phyloP scores from a whole-genome alignment of 441 rosid genomes.

The Raphanus hybrid region DNA sequence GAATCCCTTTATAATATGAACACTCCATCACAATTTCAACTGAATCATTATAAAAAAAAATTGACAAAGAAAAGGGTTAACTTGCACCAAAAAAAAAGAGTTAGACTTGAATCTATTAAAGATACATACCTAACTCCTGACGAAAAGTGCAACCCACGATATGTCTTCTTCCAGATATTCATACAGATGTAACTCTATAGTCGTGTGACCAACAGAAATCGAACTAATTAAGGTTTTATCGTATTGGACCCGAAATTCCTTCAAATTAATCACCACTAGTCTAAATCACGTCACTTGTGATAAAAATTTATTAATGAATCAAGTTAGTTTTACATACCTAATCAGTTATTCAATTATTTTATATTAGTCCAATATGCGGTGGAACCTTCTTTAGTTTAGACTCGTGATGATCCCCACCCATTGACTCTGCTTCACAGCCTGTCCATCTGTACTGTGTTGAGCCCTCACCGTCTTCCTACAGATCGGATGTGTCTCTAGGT shows the following conservation, averaged over 20 bases:
- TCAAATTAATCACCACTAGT: no score
- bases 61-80: no score
- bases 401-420: constrained; percentile 5
- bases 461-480: constrained; percentile 1
- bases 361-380: not conserved
- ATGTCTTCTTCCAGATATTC: no score
- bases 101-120: no score
- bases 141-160: no score
- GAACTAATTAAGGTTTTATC: no score
- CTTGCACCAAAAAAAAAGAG: no score
- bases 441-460: not conserved
- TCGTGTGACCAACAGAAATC: no score
- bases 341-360: not conserved
- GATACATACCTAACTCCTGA: no score
- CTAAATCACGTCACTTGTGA: not conserved
- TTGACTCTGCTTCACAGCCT: constrained; percentile 6
- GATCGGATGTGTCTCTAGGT: not conserved
- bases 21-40: not conserved
- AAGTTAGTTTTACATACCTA: not conserved
- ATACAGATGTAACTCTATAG: no score
- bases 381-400: constrained; percentile 1
- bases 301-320: not conserved
- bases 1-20: not conserved
- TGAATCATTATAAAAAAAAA: not conserved
- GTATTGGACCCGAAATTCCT: no score